Base-by-base conservation (phyloP, 2,329 filamentous ascomycete genomes). In the Didymella exigua region DNA sequence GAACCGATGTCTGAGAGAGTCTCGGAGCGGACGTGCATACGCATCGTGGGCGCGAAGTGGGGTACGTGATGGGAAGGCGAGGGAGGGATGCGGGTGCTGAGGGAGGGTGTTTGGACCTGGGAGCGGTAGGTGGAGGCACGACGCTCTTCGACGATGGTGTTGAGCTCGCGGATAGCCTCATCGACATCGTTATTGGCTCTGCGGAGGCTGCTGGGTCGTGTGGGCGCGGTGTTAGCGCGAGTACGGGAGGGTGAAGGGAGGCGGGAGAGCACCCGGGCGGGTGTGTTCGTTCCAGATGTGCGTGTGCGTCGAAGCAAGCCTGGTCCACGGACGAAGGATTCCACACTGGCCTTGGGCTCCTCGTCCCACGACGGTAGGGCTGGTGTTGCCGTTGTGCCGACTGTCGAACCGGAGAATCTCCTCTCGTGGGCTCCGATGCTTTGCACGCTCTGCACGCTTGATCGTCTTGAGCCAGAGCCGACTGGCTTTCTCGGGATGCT, bases 1-100 rank as follows among this genome's bases (percentile, higher is more conserved):
- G 77, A 79, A 19, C 78, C 79, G 37, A 81, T 81, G 31, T 79
- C 77, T 4, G 70, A 77, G n/a, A 81, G 73, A 0, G 79, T 81
- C 56, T 80, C 75, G 5, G 76, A 77, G 52, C 79, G 73, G 14
- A 78, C 78, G n/a, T 75, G 73, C 59, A 80, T 74, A 21, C 73
- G 69, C 71, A 79, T 77, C 0, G 69, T 65, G 5, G 79, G 79
- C 3, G 78, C 79, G 21, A 81, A 75, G 49, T 78, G 77, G n/a
- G 78, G 76, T 0, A 80, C 69, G 57, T 81, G 78, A 50, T 74
- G 69, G 10, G 69, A 69, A 18, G 72, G 72, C 0, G 73, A 74
- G 9, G 62, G 71, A 31, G 67, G 65, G 57, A 70, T 64, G 9
- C 67, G 60, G 46, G 62, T 63, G 65, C 62, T 60, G 34, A 70